Percentiles rank a stretch among this genome's conserved stretches.
phyloP scores from a whole-genome alignment of 139 green algal genomes.

The Dunaliella primolecta region DNA sequence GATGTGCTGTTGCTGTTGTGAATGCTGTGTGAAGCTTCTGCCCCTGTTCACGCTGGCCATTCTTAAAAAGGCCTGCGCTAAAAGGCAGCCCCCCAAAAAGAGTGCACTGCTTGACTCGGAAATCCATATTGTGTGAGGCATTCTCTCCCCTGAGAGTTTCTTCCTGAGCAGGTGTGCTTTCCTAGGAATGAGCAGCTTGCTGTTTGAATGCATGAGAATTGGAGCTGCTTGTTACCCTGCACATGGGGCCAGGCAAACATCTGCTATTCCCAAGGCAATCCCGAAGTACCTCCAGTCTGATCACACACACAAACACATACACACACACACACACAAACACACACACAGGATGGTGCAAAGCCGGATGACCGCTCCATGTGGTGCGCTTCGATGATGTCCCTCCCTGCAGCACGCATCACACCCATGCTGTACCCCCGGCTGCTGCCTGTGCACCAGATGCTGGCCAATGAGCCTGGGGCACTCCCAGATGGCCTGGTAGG shows the following conservation, averaged over 20 bases:
- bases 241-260: too few relatives aligned
- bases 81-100: too few relatives aligned
- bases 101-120: too few relatives aligned
- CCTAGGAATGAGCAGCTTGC: too few relatives aligned
- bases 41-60: conserved; percentile 78
- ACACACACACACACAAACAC: background rate
- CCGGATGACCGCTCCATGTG: conserved; percentile 49
- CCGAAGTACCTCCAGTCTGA: too few relatives aligned
- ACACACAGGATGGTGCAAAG: conserved; percentile 40
- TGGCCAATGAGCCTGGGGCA: conserved; percentile 6
- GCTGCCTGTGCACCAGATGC: conserved; percentile 41
- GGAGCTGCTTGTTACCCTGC: too few relatives aligned
- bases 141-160: too few relatives aligned
- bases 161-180: too few relatives aligned
- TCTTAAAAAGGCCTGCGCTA: conserved; percentile 69
- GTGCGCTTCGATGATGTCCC: conserved; percentile 48
- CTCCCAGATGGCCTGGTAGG: conserved; percentile 5
- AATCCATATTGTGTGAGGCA: too few relatives aligned
- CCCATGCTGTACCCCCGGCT: conserved; percentile 67
- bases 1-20: too few relatives aligned
- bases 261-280: too few relatives aligned
- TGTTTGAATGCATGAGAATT: too few relatives aligned
- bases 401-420: conserved; percentile 47
- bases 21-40: conserved; percentile 93
- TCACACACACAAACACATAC: conserved; percentile 10